Conservation (phyloP, 768 basidiomycete genomes). For the Tricholoma flavovirens region DNA sequence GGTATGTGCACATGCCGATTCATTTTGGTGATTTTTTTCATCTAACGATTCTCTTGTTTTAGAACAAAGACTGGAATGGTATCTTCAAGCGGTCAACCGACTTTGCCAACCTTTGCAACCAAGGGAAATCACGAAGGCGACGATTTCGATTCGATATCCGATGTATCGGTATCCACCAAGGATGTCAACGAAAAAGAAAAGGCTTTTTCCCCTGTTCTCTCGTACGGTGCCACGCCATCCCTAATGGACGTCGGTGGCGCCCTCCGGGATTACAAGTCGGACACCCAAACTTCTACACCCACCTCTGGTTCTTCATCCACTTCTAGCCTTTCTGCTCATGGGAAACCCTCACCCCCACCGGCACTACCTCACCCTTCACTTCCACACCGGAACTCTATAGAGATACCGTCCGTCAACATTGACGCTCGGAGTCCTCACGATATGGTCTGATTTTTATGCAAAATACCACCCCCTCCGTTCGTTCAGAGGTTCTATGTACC, state of each 20-base stretch:
- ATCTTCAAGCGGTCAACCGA: slow-evolving; percentile 16
- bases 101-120: slow-evolving; percentile 41
- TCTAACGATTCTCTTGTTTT: background rate
- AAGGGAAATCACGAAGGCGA: slow-evolving; percentile 41
- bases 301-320: slow-evolving; percentile 33
- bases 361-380: slow-evolving; percentile 11
- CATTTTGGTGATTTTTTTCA: background rate
- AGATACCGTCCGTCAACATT: slow-evolving; percentile 4
- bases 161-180: slow-evolving; percentile 33
- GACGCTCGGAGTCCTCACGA: background rate
- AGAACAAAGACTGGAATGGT: slow-evolving; percentile 20
- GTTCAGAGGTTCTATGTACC: background rate
- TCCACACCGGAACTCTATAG: slow-evolving; percentile 4
- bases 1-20: slow-evolving; percentile 11
- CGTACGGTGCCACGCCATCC: slow-evolving; percentile 28
- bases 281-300: slow-evolving; percentile 25
- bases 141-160: slow-evolving; percentile 43
- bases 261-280: slow-evolving; percentile 31
- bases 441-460: background rate
- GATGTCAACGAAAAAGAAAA: slow-evolving; percentile 35
- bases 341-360: background rate
- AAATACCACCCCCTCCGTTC: background rate
- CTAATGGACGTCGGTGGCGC: slow-evolving; percentile 35
- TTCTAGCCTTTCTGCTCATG: slow-evolving; percentile 26
- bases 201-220: slow-evolving; percentile 25